Conservation (phyloP, 305 asterid species). For the Rubia balearica region DNA sequence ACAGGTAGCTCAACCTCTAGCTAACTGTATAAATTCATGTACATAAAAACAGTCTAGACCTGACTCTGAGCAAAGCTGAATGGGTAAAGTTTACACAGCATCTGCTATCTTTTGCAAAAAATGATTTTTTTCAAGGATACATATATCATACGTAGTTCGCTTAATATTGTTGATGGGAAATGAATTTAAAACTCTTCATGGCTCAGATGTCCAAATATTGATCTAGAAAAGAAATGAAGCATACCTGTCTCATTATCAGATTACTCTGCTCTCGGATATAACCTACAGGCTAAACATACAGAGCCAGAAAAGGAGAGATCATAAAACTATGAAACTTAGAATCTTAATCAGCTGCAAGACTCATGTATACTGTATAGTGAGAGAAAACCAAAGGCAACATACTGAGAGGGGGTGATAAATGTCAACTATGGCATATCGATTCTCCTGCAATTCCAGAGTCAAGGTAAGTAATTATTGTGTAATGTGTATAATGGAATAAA, state of each 20-base stretch:
- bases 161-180: not conserved
- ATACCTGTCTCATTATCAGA: slow-evolving; percentile 85
- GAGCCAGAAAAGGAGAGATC: slow-evolving; percentile 5
- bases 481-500: not conserved
- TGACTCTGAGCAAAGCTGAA: too few species aligned
- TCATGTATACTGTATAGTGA: slow-evolving; percentile 21
- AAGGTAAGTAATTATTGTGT: not conserved
- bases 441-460: slow-evolving; percentile 60
- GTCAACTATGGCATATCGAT: slow-evolving; percentile 81
- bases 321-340: slow-evolving; percentile 10
- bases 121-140: too few species aligned
- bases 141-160: not conserved
- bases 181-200: not conserved
- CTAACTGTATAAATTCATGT: not conserved
- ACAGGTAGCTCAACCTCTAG: not conserved
- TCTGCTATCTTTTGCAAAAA: not conserved
- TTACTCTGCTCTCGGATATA: slow-evolving; percentile 89
- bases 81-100: not conserved
- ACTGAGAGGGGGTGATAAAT: slow-evolving; percentile 80
- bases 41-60: not conserved
- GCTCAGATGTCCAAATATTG: not conserved
- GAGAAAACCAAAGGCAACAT: slow-evolving; percentile 30
- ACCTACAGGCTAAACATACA: slow-evolving; percentile 78
- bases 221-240: slow-evolving; percentile 16
- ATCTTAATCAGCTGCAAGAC: slow-evolving; percentile 22